Evolutionary conservation across 1,284 basidiomycete genomes (phyloP).

Genomic region (Ceratobasidium sp.): DNA sequence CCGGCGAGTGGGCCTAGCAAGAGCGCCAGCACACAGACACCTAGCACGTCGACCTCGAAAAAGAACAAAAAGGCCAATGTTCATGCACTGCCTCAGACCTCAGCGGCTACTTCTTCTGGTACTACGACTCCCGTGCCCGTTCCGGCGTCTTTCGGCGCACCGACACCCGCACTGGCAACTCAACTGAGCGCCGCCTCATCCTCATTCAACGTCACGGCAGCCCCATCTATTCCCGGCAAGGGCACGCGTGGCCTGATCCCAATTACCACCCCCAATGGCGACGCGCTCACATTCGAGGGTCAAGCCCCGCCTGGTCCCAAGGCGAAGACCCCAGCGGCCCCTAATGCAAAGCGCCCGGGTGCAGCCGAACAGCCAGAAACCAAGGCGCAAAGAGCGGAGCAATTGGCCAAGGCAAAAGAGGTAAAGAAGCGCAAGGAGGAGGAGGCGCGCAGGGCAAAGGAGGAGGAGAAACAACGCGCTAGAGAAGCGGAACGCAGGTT

Average conservation of each 20-base stretch:
- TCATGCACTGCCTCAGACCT: slow-evolving; percentile 46
- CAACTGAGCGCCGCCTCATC: neutral
- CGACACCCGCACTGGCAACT: neutral
- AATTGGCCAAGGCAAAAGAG: slow-evolving; percentile 47
- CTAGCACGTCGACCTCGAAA: slow-evolving; percentile 16
- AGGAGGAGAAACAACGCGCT: slow-evolving; percentile 60
- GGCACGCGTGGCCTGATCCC: slow-evolving; percentile 44
- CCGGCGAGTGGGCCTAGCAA: slow-evolving; percentile 30
- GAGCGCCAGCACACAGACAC: slow-evolving; percentile 13
- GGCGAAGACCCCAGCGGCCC: slow-evolving; percentile 47
- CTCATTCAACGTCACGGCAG: slow-evolving; percentile 35
- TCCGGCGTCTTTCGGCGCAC: neutral
- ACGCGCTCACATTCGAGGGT: slow-evolving; percentile 42
- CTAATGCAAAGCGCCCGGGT: slow-evolving; percentile 45
- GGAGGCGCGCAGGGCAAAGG: slow-evolving; percentile 44
- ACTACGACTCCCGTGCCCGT: neutral
- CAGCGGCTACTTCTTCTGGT: slow-evolving; percentile 10
- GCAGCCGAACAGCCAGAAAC: slow-evolving; percentile 56
- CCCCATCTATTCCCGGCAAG: slow-evolving; percentile 39
- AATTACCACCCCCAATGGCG: slow-evolving; percentile 50
- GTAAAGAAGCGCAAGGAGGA: slow-evolving; percentile 42
- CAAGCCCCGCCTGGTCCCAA: slow-evolving; percentile 17
- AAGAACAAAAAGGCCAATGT: slow-evolving; percentile 44
- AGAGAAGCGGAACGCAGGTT: slow-evolving; percentile 60
- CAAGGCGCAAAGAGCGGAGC: slow-evolving; percentile 53